Base-by-base conservation (phyloP, 1,139 yeast species). In the Arxiozyma heterogenica region DNA sequence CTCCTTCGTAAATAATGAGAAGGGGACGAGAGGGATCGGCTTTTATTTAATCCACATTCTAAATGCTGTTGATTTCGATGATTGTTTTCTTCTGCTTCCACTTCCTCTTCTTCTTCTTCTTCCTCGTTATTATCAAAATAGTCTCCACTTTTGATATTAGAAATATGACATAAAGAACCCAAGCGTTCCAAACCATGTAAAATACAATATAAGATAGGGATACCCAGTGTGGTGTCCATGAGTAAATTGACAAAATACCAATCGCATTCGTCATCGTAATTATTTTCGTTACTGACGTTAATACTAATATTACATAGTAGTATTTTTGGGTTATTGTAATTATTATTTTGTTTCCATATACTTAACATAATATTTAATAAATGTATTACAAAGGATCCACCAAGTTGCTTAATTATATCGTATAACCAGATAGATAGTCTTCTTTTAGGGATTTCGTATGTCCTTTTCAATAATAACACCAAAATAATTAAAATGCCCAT, bases 221-320 rank as follows among this genome's bases (percentile, higher is more conserved):
- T 95, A 0, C 98, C 98, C n/a, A 91, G 77, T 0, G 98, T 93
- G 48, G 98, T 91, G 68, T 93, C 98, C 66, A 91, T 79, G 22
- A 91, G 77, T 47, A 91, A 80, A 64, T 87, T 93, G 54, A 93
- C 74, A 64, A 93, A 91, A 71, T 93, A 93, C 95, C 97, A 91
- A 61, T 86, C 89, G 65, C 39, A 34, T 34, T 95, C 86, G 9
- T 91, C 91, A 61, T 84, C 75, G 41, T 72, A 76, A 27, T 68
- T 7, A 27, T 34, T 34, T 34, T 64, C 68, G 6, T 23, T 23
- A 23, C 6, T 23, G n/a, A 56, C 59, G 5, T 56, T 61, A 38
- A 42, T 25, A 18, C 38, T 34, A 3, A 30, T 34, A 20, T 7
- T 11, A 20, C 7, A 34, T 2, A 34, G 38, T 22, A 53, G 6